Conservation (phyloP, 768 basidiomycete genomes). For the Pleurotus eryngii region DNA sequence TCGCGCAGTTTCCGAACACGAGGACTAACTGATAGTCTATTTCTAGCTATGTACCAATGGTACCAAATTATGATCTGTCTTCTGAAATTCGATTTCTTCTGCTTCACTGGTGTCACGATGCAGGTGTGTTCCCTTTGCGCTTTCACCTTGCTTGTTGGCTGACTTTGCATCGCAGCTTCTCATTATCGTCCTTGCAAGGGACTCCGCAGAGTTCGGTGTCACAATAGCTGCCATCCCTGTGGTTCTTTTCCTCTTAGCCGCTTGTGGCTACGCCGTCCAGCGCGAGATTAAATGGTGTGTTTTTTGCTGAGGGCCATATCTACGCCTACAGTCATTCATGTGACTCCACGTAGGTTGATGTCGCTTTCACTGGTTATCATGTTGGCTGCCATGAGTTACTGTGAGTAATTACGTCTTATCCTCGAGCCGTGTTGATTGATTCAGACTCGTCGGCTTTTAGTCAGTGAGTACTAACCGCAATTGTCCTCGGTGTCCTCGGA, state of each 20-base stretch:
- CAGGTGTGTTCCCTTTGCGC: constrained; percentile 44
- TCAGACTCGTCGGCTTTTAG: constrained; percentile 17
- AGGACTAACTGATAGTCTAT: neutral
- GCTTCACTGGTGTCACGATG: constrained; percentile 84
- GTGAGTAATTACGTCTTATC: constrained; percentile 39
- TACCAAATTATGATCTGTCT: constrained; percentile 87
- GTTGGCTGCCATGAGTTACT: constrained; percentile 74
- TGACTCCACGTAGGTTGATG: constrained; percentile 56
- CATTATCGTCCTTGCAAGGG: constrained; percentile 63
- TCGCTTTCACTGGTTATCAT: constrained; percentile 66
- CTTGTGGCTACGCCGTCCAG: constrained; percentile 69
- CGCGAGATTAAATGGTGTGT: constrained; percentile 77
- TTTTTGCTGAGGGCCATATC: neutral
- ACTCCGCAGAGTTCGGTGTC: constrained; percentile 76
- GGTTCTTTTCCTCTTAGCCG: constrained; percentile 61
- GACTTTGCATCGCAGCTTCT: constrained; percentile 51
- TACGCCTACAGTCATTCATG: neutral
- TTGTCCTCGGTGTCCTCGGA: neutral
- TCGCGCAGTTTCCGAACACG: constrained; percentile 1
- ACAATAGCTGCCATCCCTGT: constrained; percentile 84
- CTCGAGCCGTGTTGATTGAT: neutral
- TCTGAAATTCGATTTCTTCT: constrained; percentile 89
- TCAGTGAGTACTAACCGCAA: constrained; percentile 29
- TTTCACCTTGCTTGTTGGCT: neutral
- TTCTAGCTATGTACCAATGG: constrained; percentile 79